These are phyloP conservation scores for Davidsoniella virescens DNA, from an alignment of 2,329 filamentous ascomycete genomes.

Conservation along the genomic window DNA sequence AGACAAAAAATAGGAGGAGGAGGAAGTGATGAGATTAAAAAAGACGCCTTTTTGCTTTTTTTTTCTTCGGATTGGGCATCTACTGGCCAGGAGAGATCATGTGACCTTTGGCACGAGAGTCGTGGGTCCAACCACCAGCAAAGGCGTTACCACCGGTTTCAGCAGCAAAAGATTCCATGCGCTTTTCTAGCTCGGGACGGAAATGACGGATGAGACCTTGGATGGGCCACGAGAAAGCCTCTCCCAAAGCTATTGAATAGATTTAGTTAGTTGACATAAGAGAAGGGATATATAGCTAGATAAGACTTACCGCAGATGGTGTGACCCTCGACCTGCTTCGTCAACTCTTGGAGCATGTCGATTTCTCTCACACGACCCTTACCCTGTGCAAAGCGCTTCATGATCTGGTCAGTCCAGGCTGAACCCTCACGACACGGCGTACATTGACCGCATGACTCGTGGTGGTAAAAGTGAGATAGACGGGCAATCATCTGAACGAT, in stretches of 20 bases:
- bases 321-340: slow-evolving; percentile 98
- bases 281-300: not conserved
- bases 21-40: no score
- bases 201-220: slow-evolving; percentile 98
- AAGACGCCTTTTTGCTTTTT: not conserved
- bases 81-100: slow-evolving; percentile 85
- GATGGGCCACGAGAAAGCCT: slow-evolving; percentile 97
- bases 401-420: slow-evolving; percentile 99
- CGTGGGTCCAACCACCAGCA: slow-evolving; percentile 76
- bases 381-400: slow-evolving; percentile 88
- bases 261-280: slow-evolving; percentile 18
- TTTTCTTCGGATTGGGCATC: slow-evolving; percentile 16
- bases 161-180: slow-evolving; percentile 66
- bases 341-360: slow-evolving; percentile 98
- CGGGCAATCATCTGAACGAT: slow-evolving; percentile 87
- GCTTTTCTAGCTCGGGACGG: slow-evolving; percentile 82
- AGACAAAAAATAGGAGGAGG: no score
- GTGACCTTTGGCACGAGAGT: slow-evolving; percentile 60
- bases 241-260: slow-evolving; percentile 52
- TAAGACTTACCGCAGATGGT: slow-evolving; percentile 76
- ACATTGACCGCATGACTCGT: slow-evolving; percentile 96
- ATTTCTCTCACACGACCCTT: slow-evolving; percentile 82
- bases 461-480: slow-evolving; percentile 92
- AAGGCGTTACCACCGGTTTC: slow-evolving; percentile 57
- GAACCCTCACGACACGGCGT: slow-evolving; percentile 98